phyloP scores from a whole-genome alignment of 306 rosid species.

The Vigna nakashimae region DNA sequence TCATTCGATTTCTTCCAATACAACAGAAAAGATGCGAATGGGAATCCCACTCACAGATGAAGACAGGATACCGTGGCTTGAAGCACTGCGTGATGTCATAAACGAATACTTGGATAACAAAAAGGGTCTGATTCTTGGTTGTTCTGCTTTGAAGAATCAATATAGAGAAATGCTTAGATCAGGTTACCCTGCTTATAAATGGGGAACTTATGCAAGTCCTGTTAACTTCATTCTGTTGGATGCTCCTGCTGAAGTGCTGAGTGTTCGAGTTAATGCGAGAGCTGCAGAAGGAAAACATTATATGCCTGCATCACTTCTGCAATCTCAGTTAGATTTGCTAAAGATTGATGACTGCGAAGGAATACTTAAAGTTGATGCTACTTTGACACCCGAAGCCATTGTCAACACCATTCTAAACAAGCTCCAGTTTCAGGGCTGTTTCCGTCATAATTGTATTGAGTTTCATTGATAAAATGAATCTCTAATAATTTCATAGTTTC shows the following conservation, averaged over 20 bases:
- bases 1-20: not conserved
- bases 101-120: conserved; percentile 45
- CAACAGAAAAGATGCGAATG: conserved; percentile 72
- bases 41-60: conserved; percentile 84
- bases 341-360: conserved; percentile 69
- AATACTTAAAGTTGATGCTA: conserved; percentile 68
- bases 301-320: conserved; percentile 83
- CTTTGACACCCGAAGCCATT: conserved; percentile 55
- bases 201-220: conserved; percentile 48
- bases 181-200: conserved; percentile 62
- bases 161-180: conserved; percentile 83
- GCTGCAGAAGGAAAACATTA: conserved; percentile 82
- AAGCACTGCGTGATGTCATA: conserved; percentile 53
- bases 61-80: conserved; percentile 90
- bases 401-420: conserved; percentile 43
- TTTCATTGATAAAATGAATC: not conserved
- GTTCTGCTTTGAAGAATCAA: conserved; percentile 78
- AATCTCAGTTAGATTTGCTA: conserved; percentile 81
- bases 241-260: conserved; percentile 68
- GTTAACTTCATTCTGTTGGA: conserved; percentile 78
- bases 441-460: conserved; percentile 28
- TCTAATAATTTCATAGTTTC: not conserved
- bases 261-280: conserved; percentile 61
- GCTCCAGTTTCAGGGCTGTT: conserved; percentile 26
- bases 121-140: conserved; percentile 62